phyloP scores from a whole-genome alignment of 163 green algal genomes.

The Botryococcus braunii region DNA sequence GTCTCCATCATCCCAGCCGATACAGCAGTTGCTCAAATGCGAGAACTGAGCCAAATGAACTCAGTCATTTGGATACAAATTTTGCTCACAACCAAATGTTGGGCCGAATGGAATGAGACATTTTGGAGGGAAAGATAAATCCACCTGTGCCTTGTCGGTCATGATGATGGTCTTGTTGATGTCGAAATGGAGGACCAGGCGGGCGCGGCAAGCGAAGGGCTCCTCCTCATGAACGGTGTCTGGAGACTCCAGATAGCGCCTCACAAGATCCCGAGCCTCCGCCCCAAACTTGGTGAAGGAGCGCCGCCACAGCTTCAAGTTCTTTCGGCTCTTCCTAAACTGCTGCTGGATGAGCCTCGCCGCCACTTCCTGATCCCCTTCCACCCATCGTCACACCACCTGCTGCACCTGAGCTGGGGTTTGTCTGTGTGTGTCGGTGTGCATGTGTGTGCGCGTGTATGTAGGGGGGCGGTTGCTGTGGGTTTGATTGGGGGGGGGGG shows the following conservation, averaged over 20 bases:
- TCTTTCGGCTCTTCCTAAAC: not conserved
- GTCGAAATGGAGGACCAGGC: slow-evolving; percentile 36
- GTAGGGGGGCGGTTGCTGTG: no score
- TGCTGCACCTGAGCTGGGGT: no score
- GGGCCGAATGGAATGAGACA: no score
- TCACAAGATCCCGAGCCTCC: slow-evolving; percentile 22
- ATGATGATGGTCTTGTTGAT: slow-evolving; percentile 44
- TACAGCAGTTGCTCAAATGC: no score
- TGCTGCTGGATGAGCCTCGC: not conserved
- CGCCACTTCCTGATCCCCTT: slow-evolving; percentile 7
- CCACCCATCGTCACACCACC: no score
- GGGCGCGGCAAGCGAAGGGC: slow-evolving; percentile 13
- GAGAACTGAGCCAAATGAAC: not conserved
- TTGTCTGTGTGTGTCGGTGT: no score
- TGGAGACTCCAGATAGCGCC: slow-evolving; percentile 1
- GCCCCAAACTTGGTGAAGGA: slow-evolving; percentile 24
- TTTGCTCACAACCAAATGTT: no score
- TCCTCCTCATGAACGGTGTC: slow-evolving; percentile 3
- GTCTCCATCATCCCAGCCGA: no score
- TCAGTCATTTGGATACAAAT: not conserved
- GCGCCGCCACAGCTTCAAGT: slow-evolving; percentile 6
- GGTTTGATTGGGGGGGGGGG: no score
- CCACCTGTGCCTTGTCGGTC: slow-evolving; percentile 25
- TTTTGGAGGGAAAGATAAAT: no score
- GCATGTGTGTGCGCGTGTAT: no score